phyloP scores from a whole-genome alignment of 768 basidiomycete species.

The Pleurotus ostreatus region DNA sequence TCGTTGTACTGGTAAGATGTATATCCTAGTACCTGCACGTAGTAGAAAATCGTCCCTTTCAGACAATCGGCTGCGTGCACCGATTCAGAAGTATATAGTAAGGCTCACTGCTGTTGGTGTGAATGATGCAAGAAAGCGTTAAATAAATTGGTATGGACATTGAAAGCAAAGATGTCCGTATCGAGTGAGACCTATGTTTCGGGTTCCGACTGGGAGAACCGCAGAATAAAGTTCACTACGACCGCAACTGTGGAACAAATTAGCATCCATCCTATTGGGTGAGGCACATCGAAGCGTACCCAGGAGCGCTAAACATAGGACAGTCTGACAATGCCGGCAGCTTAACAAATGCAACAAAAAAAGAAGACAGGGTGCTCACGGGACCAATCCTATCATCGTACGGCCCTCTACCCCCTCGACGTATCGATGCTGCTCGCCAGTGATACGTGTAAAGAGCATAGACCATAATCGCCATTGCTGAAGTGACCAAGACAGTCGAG shows the following conservation, averaged over 20 bases:
- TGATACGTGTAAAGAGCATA: slow-evolving; percentile 96
- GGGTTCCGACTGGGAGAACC: slow-evolving; percentile 51
- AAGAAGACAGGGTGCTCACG: slow-evolving; percentile 46
- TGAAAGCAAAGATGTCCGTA: no score
- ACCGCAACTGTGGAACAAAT: slow-evolving; percentile 58
- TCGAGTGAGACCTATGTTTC: neutral
- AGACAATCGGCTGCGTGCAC: no score
- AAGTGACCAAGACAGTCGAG: neutral
- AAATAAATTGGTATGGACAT: no score
- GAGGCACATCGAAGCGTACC: slow-evolving; percentile 32
- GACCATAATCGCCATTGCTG: slow-evolving; percentile 95
- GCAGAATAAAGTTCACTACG: slow-evolving; percentile 79
- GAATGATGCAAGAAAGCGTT: no score
- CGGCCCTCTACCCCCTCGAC: slow-evolving; percentile 85
- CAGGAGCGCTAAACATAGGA: slow-evolving; percentile 79
- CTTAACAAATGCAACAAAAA: neutral
- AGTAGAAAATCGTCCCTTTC: no score
- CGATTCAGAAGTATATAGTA: no score
- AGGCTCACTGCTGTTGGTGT: no score
- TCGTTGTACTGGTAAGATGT: no score
- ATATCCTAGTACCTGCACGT: no score
- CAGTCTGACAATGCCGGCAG: slow-evolving; percentile 45
- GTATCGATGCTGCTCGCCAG: slow-evolving; percentile 92
- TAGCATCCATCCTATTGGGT: neutral
- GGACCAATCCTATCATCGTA: slow-evolving; percentile 97